A percentile compares a stretch with the other conserved stretches of the same genome.
Conservation (phyloP, 441 rosid species). For the Gossypium lobatum region DNA sequence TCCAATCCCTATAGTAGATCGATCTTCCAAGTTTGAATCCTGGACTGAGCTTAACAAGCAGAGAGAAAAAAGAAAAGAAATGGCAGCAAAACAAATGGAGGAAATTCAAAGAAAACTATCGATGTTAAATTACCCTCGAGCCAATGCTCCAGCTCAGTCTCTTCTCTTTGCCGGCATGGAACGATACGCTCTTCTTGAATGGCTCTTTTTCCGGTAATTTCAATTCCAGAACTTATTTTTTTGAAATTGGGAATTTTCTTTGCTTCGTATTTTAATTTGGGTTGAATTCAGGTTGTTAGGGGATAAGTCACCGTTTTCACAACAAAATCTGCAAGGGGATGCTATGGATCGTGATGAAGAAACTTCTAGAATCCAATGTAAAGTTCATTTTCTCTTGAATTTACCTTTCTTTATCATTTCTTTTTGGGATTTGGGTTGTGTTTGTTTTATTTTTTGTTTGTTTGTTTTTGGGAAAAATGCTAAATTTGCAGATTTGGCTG, state of each 20-base stretch:
- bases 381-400: constrained; percentile 1
- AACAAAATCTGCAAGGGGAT: constrained; percentile 81
- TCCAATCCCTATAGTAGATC: not conserved
- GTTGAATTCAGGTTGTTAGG: constrained; percentile 59
- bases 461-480: not conserved
- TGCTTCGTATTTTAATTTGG: not conserved
- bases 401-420: constrained; percentile 2
- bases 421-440: not conserved
- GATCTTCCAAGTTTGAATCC: not conserved
- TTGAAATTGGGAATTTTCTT: not conserved
- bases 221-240: not conserved
- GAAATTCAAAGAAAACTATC: constrained; percentile 75
- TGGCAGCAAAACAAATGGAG: constrained; percentile 96
- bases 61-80: constrained; percentile 6
- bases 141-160: constrained; percentile 91
- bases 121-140: constrained; percentile 60
- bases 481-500: constrained; percentile 68
- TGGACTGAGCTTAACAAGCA: not conserved
- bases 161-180: constrained; percentile 99
- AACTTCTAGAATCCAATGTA: constrained; percentile 83
- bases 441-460: not conserved
- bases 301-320: constrained; percentile 95
- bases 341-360: constrained; percentile 89
- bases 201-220: constrained; percentile 88
- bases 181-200: constrained; percentile 92